Evolutionary conservation across 169 alveolate genomes (phyloP), one percentile per base, ranked within the genome.

Genomic region (Cryptosporidium canis): DNA sequence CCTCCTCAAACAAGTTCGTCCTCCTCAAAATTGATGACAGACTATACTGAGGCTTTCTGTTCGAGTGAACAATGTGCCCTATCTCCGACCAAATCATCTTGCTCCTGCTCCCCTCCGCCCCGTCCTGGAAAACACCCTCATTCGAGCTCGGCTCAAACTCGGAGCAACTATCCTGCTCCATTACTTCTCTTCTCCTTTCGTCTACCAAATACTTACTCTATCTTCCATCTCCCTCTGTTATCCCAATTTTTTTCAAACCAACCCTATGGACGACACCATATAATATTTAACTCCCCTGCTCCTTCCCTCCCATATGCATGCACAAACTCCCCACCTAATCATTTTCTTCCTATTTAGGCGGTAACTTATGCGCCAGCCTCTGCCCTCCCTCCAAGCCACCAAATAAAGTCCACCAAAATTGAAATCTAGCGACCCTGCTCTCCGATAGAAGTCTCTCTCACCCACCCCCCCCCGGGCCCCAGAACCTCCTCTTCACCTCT

Each of bases 51-150:
- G 87, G 87, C 24, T 58, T 77, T 41, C 72, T 77, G 27, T 61
- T 44, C 3, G 87, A 77, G 27, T 55, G 72, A n/a, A 77, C 87
- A 41, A 77, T 61, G 21, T 77, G 77, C 8, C 77, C 87, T 58
- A 77, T 77, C 58, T 77, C 87, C 16, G 87, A 77, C 87, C 87
- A 77, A 58, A 56, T 77, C 47, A 77, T 39, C 43, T 63, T 77
- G 61, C 37, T 77, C 44, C n/a, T 70, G 7, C 29, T 37, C 11
- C 29, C 45, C 1, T 51, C 68, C 18, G 12, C 45, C 3, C 31
- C 68, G n/a, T 35, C 48, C 12, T 61, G 31, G 24, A 35, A 61
- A 33, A 61, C 8, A 1, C 18, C 41, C 14, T 61, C 68, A 29
- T 16, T 61, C 14, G 24, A 61, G 4, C 29, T 61, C 0, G 68